Evolutionary conservation across 2,329 filamentous ascomycete species (phyloP).

Genomic region (Rosellinia necatrix): DNA sequence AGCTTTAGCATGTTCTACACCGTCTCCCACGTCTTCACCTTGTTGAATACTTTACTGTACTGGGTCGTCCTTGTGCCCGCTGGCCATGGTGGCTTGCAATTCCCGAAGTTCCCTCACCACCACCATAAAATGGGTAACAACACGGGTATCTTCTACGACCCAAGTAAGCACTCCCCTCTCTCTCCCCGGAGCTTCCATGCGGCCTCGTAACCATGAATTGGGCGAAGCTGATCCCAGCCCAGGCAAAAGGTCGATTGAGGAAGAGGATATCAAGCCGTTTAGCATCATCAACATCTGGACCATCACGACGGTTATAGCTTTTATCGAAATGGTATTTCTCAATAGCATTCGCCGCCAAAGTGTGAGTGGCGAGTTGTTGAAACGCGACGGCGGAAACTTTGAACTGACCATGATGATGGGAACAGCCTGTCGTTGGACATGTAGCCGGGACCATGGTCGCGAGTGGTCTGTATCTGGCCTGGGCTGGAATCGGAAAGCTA

Average conservation of each 20-base stretch:
- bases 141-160: slow-evolving; percentile 33
- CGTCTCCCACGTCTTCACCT: slow-evolving; percentile 49
- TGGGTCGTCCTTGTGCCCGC: slow-evolving; percentile 48
- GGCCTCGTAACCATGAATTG: not conserved
- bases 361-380: slow-evolving; percentile 41
- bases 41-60: slow-evolving; percentile 57
- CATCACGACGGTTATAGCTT: slow-evolving; percentile 49
- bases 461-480: slow-evolving; percentile 53
- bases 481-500: slow-evolving; percentile 53
- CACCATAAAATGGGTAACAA: slow-evolving; percentile 22
- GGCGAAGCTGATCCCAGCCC: slow-evolving; percentile 11
- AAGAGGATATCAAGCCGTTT: slow-evolving; percentile 54
- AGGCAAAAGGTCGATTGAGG: slow-evolving; percentile 55
- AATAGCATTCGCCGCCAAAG: slow-evolving; percentile 59
- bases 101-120: slow-evolving; percentile 33
- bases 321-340: slow-evolving; percentile 52
- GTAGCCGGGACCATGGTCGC: slow-evolving; percentile 47
- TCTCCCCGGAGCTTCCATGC: not conserved
- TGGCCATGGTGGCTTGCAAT: slow-evolving; percentile 43
- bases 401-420: not conserved
- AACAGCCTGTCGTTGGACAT: slow-evolving; percentile 52
- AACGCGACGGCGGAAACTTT: not conserved
- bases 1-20: slow-evolving; percentile 58
- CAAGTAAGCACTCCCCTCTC: slow-evolving; percentile 30
- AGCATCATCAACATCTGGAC: slow-evolving; percentile 52